Evolutionary conservation across 202 grass and related monocot genomes (phyloP).

Genomic region (Schoenoplectus tabernaemontani): DNA sequence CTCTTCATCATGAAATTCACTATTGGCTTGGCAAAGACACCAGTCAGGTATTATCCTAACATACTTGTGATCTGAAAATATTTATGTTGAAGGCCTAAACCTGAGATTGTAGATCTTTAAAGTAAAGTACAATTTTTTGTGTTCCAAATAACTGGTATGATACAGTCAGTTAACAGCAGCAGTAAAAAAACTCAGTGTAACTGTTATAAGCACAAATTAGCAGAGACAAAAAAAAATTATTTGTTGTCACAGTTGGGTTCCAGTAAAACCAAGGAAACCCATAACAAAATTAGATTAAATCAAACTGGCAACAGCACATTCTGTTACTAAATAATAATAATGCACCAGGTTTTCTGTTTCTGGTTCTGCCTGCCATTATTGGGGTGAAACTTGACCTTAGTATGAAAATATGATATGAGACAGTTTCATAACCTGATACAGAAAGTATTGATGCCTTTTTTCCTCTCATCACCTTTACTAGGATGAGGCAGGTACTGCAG

Average conservation of each 20-base stretch:
- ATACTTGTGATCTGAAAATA: conserved; percentile 13
- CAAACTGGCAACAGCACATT: background rate
- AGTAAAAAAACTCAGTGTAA: background rate
- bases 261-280: background rate
- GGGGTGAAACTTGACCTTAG: background rate
- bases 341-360: background rate
- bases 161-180: too few relatives aligned
- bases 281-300: background rate
- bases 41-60: conserved; percentile 62
- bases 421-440: background rate
- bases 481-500: conserved; percentile 89
- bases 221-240: background rate
- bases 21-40: conserved; percentile 99
- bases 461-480: conserved; percentile 20
- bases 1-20: conserved; percentile 85
- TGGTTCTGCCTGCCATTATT: background rate
- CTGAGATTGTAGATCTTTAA: too few relatives aligned
- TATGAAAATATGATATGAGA: background rate
- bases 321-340: background rate
- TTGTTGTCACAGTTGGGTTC: background rate
- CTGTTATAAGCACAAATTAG: background rate
- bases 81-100: background rate
- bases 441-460: background rate
- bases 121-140: too few relatives aligned
- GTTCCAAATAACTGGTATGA: too few relatives aligned